Evolutionary conservation across 345 rosid species (phyloP), one percentile per base, ranked within the genome.

Genomic region (Boechera stricta): DNA sequence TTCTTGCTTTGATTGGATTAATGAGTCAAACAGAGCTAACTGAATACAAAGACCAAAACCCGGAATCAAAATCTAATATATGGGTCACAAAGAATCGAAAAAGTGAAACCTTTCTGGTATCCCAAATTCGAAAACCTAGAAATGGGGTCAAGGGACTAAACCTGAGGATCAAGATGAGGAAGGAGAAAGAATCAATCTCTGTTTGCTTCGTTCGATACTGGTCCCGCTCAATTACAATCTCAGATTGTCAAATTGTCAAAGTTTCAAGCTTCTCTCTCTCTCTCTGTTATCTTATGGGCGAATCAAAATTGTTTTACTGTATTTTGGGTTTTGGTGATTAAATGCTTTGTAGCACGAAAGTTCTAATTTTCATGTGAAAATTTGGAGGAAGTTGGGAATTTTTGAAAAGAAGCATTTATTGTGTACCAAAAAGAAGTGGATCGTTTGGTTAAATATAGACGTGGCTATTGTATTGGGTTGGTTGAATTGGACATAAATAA

Each of bases 81-180:
- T 0, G 6, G 29, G 53, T 48, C n/a, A 57, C 44, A 58, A 67
- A 64, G 58, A 57, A 57, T 75, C 44, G 38, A 4, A 24, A 42
- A 54, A 6, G 41, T 4, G 31, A 56, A 65, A 42, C 51, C 39
- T n/a, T 28, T 26, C 5, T 39, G 6, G 52, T 33, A 28, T 13
- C 21, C 65, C 11, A 65, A 31, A 31, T 61, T 47, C 59, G 72
- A 49, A 67, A 76, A 68, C 69, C 79, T 76, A 76, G 62, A 76
- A 13, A 5, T 28, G 35, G 35, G 62, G 79, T 67, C 52, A 64
- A 57, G 44, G 8, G 44, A 59, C 7, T 16, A 58, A 67, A 75
- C 72, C 72, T 66, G 66, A 47, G 55, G 28, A 64, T 33, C 49
- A 1, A 36, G 69, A 45, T 41, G 54, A 67, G 66, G 57, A 18